Evolutionary conservation across 73 alveolate species (phyloP), one percentile per base, ranked within the genome.

Genomic region (Stentor roeselii): DNA sequence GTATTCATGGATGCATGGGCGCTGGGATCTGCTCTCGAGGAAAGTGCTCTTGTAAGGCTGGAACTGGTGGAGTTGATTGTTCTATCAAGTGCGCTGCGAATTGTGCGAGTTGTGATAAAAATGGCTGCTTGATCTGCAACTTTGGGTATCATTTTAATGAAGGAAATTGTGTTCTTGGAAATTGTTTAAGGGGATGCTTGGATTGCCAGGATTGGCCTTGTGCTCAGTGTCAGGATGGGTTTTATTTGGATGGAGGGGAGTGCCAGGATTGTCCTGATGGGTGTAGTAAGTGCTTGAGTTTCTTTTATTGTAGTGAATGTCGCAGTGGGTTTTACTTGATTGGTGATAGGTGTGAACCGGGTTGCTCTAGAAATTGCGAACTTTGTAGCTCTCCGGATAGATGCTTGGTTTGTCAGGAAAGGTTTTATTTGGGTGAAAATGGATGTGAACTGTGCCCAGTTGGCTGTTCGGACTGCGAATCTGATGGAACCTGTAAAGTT

Each of bases 51-150:
- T 67, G 80, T 67, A 30, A 30, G 21, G 37, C 27, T 67, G 80
- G 80, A 40, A 27, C 14, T 67, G 80, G 80, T 14, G 80, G 80
- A 67, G 41, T 27, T 67, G 80, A 67, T 67, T 67, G 80, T 67
- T 21, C 0, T 0, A 32, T 34, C 1, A 2, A 27, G 27, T 67
- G 80, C 41, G 21, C 1, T 67, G 41, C 50, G 21, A n/a, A 32
- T 1, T 67, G 80, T 32, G 21, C 34, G 41, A 67, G 41, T 0
- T 67, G 80, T 67, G 80, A 30, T 67, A 21, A 27, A 1, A 2
- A 21, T 21, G 37, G 41, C 37, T 67, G 80, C 34, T 36, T 32
- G 21, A 21, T 21, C 27, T 67, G 80, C 41, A 11, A n/a, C 34
- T 67, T 40, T 36, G 37, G 0, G n/a, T 21, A 21, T 21, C 21